Evolutionary conservation across 805 yeast genomes (phyloP), one percentile per base, ranked within the genome.

Genomic region (Monosporozyma solicola): DNA sequence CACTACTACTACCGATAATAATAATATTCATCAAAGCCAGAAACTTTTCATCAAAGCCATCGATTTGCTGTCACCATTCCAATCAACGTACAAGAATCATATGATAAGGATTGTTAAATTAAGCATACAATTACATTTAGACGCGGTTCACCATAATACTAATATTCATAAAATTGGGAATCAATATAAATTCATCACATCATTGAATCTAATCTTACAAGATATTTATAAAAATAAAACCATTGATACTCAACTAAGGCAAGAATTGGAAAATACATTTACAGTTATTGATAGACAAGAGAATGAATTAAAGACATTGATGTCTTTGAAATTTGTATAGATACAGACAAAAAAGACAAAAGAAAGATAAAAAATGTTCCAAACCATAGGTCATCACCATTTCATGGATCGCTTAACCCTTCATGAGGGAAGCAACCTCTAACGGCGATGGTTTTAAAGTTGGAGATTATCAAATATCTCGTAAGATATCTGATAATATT

Each of bases 401-500:
- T 84, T 87, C 95, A 87, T 87, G 95, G 90, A 80, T 84, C 85
- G 79, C 84, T 76, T 71, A 70, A 74, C 77, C 76, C 39, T 51
- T 59, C 41, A 29, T 52, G 62, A 66, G 63, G 71, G 70, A 73
- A 77, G 88, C 89, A 84, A 85, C 95, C 96, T 88, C 90, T 70
- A 84, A 84, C 87, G 81, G 91, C 96, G 89, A 89, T 89, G 97
- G 97, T 89, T 89, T 89, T 89, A 87, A 85, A 84, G 88, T 81
- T 83, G 94, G 73, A 60, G 59, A 55, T 43, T 41, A 37, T n/a
- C 29, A 41, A 22, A 13, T n/a, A 32, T 9, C 47, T 31, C 49
- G 41, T 48, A 32, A 37, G 33, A 49, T 33, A 35, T 20, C 15
- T 37, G 29, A 33, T 47, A 41, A 35, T 47, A 24, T 53, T 20